Conservation (phyloP, 176 grass and related monocot species). For the Urochloa ruziziensis region DNA sequence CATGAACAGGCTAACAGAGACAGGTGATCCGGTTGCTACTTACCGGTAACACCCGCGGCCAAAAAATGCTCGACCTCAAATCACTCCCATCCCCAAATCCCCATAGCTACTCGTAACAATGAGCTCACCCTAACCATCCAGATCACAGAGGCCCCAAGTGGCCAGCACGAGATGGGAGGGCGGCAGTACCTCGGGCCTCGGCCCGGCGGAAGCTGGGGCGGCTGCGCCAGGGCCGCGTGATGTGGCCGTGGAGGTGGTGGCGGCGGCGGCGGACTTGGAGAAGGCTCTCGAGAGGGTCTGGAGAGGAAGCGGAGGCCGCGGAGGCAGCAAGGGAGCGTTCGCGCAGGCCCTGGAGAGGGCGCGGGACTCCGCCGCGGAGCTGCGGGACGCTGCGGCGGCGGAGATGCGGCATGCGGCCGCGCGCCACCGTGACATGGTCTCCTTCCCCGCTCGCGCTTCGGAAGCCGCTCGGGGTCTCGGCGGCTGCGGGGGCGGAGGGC, state of each 20-base stretch:
- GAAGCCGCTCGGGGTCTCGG: not conserved
- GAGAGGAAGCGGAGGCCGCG: slow-evolving; percentile 14
- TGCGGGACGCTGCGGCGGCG: slow-evolving; percentile 10
- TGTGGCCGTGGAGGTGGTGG: slow-evolving; percentile 18
- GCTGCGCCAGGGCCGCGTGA: slow-evolving; percentile 4
- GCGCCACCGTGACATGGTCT: slow-evolving; percentile 50
- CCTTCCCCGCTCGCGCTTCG: not conserved
- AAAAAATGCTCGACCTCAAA: not conserved
- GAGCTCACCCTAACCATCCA: not conserved
- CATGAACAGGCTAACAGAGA: not conserved
- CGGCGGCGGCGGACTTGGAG: slow-evolving; percentile 49
- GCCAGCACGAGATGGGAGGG: not conserved
- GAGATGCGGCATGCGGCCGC: slow-evolving; percentile 40
- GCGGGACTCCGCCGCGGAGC: slow-evolving; percentile 28
- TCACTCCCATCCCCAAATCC: not conserved
- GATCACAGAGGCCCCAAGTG: slow-evolving; percentile 26
- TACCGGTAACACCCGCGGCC: not conserved
- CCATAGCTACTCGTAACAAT: not conserved
- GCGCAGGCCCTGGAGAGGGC: slow-evolving; percentile 33
- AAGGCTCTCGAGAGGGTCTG: slow-evolving; percentile 42
- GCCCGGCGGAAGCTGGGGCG: not conserved
- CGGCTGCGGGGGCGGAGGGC: slow-evolving; percentile 4
- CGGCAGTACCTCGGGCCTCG: slow-evolving; percentile 52
- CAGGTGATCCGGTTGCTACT: slow-evolving; percentile 11
- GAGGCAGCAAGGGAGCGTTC: slow-evolving; percentile 17